Percentiles rank a stretch among this genome's conserved stretches.
phyloP scores from a whole-genome alignment of 164 flowering plant genomes.

The Aristolochia californica region DNA sequence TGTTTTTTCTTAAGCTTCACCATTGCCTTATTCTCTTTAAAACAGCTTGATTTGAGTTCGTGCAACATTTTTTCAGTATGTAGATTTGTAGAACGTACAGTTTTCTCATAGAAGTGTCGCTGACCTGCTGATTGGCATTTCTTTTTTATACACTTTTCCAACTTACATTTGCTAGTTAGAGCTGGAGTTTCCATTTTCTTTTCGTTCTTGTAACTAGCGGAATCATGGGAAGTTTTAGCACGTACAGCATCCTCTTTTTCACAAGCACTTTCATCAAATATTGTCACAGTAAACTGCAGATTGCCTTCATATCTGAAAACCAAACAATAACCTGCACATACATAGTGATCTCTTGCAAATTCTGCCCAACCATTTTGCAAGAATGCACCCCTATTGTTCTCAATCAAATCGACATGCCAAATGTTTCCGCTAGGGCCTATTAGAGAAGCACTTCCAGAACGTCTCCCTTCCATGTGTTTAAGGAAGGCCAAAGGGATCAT shows the following conservation, averaged over 20 bases:
- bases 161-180: no score
- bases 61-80: no score
- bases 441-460: slow-evolving; percentile 28
- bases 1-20: no score
- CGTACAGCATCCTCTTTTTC: neutral
- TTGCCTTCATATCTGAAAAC: slow-evolving; percentile 63
- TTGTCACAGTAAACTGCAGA: slow-evolving; percentile 8
- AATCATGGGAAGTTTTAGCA: neutral
- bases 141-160: no score
- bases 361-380: slow-evolving; percentile 43
- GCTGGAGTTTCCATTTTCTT: neutral
- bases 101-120: no score
- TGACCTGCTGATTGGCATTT: no score
- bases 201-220: neutral
- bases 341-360: slow-evolving; percentile 46
- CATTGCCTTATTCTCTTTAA: no score
- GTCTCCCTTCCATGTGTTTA: slow-evolving; percentile 9
- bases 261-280: neutral
- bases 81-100: no score
- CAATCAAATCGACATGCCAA: slow-evolving; percentile 38
- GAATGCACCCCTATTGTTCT: slow-evolving; percentile 20
- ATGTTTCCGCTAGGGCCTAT: slow-evolving; percentile 49
- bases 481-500: slow-evolving; percentile 14
- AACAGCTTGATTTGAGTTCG: no score
- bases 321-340: slow-evolving; percentile 43